These are phyloP conservation scores for Funneliformis geosporum DNA, from an alignment of 192 early-diverging fungal genomes.

Conservation along the genomic window DNA sequence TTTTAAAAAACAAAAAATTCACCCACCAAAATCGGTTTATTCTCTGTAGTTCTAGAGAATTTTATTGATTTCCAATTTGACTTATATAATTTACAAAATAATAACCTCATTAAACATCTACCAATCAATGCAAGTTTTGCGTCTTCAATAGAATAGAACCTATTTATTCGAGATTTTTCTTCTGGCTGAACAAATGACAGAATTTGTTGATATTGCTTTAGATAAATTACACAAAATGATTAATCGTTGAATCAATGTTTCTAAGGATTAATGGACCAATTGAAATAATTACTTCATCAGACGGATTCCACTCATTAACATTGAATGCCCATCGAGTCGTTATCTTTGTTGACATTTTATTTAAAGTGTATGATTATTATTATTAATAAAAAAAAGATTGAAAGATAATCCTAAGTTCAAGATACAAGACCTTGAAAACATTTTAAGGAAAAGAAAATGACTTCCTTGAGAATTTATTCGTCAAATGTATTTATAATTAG, in stretches of 20 bases:
- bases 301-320: slow-evolving; percentile 16
- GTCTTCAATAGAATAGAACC: neutral
- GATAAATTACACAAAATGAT: neutral
- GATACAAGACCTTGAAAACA: no score
- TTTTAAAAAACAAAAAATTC: neutral
- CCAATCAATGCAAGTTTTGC: slow-evolving; percentile 24
- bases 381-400: no score
- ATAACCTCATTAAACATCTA: slow-evolving; percentile 19
- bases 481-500: no score
- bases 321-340: slow-evolving; percentile 25
- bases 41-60: slow-evolving; percentile 23
- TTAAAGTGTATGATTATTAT: neutral
- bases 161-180: slow-evolving; percentile 17
- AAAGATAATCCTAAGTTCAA: no score
- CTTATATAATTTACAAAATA: slow-evolving; percentile 26
- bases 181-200: slow-evolving; percentile 10
- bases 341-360: slow-evolving; percentile 5
- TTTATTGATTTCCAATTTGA: slow-evolving; percentile 2
- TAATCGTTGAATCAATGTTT: no score
- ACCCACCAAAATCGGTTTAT: slow-evolving; percentile 33
- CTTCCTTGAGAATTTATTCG: no score
- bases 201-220: slow-evolving; percentile 19
- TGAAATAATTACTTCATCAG: slow-evolving; percentile 1
- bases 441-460: no score
- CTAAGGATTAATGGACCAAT: neutral